phyloP scores from a whole-genome alignment of 2,329 filamentous ascomycete genomes.

The Coniochaeta sp. region DNA sequence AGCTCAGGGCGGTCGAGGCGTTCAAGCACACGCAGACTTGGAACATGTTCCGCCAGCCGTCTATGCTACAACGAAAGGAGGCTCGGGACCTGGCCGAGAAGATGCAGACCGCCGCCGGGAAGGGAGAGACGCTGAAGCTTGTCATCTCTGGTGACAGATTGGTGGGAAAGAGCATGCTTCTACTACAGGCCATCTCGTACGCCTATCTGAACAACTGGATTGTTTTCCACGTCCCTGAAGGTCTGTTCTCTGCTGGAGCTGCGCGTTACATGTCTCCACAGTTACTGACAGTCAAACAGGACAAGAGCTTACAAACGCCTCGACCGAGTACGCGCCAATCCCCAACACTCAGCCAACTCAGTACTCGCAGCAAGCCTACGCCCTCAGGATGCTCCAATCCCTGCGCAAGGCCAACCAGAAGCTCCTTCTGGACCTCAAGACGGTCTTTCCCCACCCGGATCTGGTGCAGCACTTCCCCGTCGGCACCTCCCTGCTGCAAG shows the following conservation, averaged over 20 bases:
- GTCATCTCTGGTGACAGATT: constrained; percentile 67
- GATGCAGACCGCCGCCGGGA: constrained; percentile 47
- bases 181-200: constrained; percentile 77
- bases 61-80: constrained; percentile 70
- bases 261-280: constrained; percentile 1
- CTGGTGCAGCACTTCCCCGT: constrained; percentile 44
- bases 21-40: constrained; percentile 90
- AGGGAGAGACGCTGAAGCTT: constrained; percentile 50
- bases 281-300: constrained; percentile 35
- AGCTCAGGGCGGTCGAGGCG: constrained; percentile 73
- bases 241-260: constrained; percentile 37
- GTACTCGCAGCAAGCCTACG: constrained; percentile 76
- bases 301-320: constrained; percentile 71
- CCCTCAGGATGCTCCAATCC: constrained; percentile 63
- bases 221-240: constrained; percentile 83
- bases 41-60: constrained; percentile 76
- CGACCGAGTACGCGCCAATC: constrained; percentile 72
- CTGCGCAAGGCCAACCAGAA: constrained; percentile 65
- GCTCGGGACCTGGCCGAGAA: constrained; percentile 62
- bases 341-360: constrained; percentile 46
- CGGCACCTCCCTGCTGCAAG: constrained; percentile 55
- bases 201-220: constrained; percentile 80
- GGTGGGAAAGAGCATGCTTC: constrained; percentile 78
- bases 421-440: constrained; percentile 47
- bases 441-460: constrained; percentile 35